phyloP scores from a whole-genome alignment of 129 eudicot genomes.

The Calendula officinalis region DNA sequence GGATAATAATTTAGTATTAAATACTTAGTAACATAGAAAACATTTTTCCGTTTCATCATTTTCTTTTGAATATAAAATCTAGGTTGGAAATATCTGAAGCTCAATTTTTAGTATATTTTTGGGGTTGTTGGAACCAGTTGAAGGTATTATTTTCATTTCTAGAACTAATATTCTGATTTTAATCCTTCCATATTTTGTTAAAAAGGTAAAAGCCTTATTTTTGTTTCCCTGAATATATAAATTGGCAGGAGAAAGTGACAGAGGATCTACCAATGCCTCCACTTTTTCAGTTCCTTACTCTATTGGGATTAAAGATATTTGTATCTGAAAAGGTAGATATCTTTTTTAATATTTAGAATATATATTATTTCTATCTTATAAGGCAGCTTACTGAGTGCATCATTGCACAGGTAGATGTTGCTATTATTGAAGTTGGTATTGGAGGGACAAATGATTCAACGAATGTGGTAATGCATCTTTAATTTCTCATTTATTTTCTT shows the following conservation, averaged over 20 bases:
- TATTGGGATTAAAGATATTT: conserved; percentile 79
- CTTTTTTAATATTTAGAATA: conserved; percentile 1
- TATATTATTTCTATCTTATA: background rate
- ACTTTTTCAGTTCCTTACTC: conserved; percentile 80
- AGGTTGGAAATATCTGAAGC: conserved; percentile 83
- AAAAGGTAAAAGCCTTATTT: background rate
- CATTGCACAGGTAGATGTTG: conserved; percentile 78
- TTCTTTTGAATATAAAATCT: conserved; percentile 15
- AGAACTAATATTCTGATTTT: background rate
- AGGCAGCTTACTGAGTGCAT: conserved; percentile 11
- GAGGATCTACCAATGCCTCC: conserved; percentile 96
- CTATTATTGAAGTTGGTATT: conserved; percentile 89
- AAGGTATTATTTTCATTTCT: conserved; percentile 45
- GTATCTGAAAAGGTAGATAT: conserved; percentile 61
- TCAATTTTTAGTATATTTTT: conserved; percentile 57
- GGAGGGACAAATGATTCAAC: conserved; percentile 88
- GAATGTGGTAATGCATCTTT: conserved; percentile 69
- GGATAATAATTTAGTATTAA: background rate
- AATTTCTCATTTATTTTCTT: background rate
- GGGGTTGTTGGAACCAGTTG: conserved; percentile 83
- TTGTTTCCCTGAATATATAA: conserved; percentile 14
- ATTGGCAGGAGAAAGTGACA: conserved; percentile 60
- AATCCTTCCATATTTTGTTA: background rate
- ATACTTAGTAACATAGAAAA: conserved; percentile 3
- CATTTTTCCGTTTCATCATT: conserved; percentile 3